phyloP scores from a whole-genome alignment of 2,329 filamentous ascomycete species.

The Calonectria pseudoreteaudii region DNA sequence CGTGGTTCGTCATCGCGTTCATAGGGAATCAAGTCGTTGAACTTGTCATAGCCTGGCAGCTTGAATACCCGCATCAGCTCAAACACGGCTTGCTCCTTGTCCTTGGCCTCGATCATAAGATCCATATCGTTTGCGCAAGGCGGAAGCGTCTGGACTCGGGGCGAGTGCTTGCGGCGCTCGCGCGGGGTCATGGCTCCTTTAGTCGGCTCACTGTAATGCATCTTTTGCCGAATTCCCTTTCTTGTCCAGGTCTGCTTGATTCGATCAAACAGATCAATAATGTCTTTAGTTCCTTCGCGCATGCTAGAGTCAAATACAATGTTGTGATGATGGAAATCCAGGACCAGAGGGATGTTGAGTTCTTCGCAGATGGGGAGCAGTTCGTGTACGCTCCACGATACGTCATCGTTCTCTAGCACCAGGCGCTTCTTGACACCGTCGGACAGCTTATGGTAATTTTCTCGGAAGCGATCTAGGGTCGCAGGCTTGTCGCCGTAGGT shows the following conservation, averaged over 20 bases:
- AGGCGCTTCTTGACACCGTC: conserved; percentile 81
- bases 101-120: conserved; percentile 99
- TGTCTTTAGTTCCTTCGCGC: conserved; percentile 87
- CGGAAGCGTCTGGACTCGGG: conserved; percentile 82
- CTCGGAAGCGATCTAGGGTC: conserved; percentile 81
- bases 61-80: conserved; percentile 91
- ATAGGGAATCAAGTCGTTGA: conserved; percentile 83
- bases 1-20: conserved; percentile 79
- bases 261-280: conserved; percentile 77
- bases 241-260: conserved; percentile 87
- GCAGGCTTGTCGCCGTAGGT: conserved; percentile 88
- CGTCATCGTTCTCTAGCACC: conserved; percentile 95
- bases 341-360: conserved; percentile 90
- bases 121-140: conserved; percentile 88
- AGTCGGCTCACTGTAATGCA: conserved; percentile 91
- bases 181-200: conserved; percentile 75
- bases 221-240: conserved; percentile 91
- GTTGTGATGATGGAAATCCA: conserved; percentile 97
- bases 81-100: conserved; percentile 97
- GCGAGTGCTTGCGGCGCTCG: conserved; percentile 86
- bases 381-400: conserved; percentile 93
- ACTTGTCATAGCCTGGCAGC: conserved; percentile 80
- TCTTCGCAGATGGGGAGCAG: conserved; percentile 91
- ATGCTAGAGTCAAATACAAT: conserved; percentile 84
- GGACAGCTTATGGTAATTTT: conserved; percentile 77